Percentiles rank a stretch among this genome's conserved stretches.
Conservation (phyloP, 2,329 filamentous ascomycete genomes). For the Cylindrodendrum hubeiense region DNA sequence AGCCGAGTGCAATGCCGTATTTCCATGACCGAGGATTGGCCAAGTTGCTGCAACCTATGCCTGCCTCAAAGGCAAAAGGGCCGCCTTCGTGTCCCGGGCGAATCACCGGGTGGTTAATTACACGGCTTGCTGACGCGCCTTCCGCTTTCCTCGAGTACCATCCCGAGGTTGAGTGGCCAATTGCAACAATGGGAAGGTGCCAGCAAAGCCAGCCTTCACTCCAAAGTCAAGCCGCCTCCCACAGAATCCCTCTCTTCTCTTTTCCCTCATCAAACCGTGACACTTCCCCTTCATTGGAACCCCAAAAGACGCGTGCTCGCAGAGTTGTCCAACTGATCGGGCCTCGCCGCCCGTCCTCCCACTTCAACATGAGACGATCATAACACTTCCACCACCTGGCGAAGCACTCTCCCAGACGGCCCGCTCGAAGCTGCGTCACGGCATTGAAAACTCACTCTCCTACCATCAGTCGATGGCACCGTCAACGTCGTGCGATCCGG, state of each 20-base stretch:
- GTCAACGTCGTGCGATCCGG: slow-evolving; percentile 22
- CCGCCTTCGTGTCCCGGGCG: slow-evolving; percentile 31
- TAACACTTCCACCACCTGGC: not conserved
- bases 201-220: slow-evolving; percentile 2
- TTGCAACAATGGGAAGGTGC: slow-evolving; percentile 20
- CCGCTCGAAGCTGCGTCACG: not conserved
- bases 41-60: not conserved
- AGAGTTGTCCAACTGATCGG: not conserved
- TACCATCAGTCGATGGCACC: slow-evolving; percentile 13
- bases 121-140: slow-evolving; percentile 19
- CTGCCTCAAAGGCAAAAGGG: slow-evolving; percentile 1
- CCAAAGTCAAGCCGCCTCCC: not conserved
- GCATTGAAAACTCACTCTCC: not conserved
- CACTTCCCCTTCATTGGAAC: not conserved
- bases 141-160: slow-evolving; percentile 15
- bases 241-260: not conserved
- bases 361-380: not conserved
- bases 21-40: not conserved
- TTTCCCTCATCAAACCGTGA: slow-evolving; percentile 5
- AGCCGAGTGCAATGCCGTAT: not conserved
- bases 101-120: slow-evolving; percentile 33
- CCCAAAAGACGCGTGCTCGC: not conserved
- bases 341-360: slow-evolving; percentile 9
- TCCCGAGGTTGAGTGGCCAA: slow-evolving; percentile 2
- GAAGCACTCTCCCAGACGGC: not conserved